Base-by-base conservation (phyloP, 2,329 filamentous ascomycete species). In the Hypoxylon sp. region DNA sequence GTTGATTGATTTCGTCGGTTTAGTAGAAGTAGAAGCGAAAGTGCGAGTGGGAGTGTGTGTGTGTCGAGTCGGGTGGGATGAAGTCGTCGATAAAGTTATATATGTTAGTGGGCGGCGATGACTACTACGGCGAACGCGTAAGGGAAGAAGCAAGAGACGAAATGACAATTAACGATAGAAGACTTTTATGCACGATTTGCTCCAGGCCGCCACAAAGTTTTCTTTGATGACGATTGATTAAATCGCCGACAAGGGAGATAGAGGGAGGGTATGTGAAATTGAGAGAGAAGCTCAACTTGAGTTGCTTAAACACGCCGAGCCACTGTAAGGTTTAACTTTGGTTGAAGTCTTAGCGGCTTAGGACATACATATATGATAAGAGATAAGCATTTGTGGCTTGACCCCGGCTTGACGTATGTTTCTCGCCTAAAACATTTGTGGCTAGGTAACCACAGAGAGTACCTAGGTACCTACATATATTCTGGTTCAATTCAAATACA, bases 231-330 rank as follows among this genome's bases (percentile, higher is more conserved):
- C 1, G 33, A 9, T 33, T 46, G 39, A 44, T 22, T 22, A 17
- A n/a, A 22, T 44, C n/a, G n/a, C 39, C 9, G 14, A 11, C n/a
- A 19, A 31, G 37, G 33, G 35, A 46, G 53, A 46, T 10, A n/a
- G 26, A 46, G 24, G n/a, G n/a, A 46, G 24, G n/a, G 39, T n/a
- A 14, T 47, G 24, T 22, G 3, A 24, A 31, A 10, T 31, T 33
- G n/a, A 56, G 46, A 35, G 19, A 3, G 11, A 33, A 50, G 26
- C 24, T 54, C 31, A n/a, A 46, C 29, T 39, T 56, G 29, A 44
- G 42, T 47, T 56, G 29, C n/a, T 35, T 56, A 24, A 19, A 44
- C 39, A 6, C 39, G 39, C 39, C 39, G 17, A 3, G 37, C 26
- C 8, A 19, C 39, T 19, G n/a, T 17, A 44, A 44, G 39, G 17